Evolutionary conservation across 306 rosid genomes (phyloP).

Genomic region (Sicyos edulis): DNA sequence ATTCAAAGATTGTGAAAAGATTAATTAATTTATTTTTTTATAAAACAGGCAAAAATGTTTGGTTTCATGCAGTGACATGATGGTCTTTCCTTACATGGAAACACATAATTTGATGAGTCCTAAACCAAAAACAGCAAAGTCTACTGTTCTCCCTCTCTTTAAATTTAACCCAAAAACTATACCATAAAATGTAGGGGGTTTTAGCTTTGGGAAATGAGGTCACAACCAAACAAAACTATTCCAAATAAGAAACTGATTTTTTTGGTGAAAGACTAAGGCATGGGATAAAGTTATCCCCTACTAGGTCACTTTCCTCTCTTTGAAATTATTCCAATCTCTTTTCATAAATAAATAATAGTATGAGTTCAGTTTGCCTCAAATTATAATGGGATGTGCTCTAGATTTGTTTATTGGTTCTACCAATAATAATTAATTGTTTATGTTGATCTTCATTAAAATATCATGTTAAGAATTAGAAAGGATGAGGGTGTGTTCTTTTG

Average conservation of each 20-base stretch:
- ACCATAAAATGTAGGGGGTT: neutral
- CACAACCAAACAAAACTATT: neutral
- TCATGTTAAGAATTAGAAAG: neutral
- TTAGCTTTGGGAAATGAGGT: slow-evolving; percentile 14
- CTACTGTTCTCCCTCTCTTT: slow-evolving; percentile 7
- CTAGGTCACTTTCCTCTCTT: slow-evolving; percentile 29
- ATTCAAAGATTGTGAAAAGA: no score
- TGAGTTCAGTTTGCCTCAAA: no score
- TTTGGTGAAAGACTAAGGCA: slow-evolving; percentile 59
- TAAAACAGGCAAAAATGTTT: slow-evolving; percentile 22
- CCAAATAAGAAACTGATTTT: slow-evolving; percentile 20
- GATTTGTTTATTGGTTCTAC: neutral
- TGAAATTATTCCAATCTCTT: neutral
- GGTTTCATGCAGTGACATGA: slow-evolving; percentile 31
- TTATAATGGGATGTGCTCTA: no score
- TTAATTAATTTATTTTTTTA: no score
- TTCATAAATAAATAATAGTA: neutral
- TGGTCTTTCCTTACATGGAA: slow-evolving; percentile 41
- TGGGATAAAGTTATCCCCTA: slow-evolving; percentile 53
- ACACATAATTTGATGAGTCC: slow-evolving; percentile 27
- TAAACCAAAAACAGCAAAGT: slow-evolving; percentile 34
- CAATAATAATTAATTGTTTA: no score
- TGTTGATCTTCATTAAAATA: no score
- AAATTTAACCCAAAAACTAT: neutral
- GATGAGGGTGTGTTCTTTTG: no score